Percentiles rank a stretch among this genome's conserved stretches.
These are phyloP conservation scores for Solanum pimpinellifolium DNA, from an alignment of 257 asterid species.

Conservation along the genomic window DNA sequence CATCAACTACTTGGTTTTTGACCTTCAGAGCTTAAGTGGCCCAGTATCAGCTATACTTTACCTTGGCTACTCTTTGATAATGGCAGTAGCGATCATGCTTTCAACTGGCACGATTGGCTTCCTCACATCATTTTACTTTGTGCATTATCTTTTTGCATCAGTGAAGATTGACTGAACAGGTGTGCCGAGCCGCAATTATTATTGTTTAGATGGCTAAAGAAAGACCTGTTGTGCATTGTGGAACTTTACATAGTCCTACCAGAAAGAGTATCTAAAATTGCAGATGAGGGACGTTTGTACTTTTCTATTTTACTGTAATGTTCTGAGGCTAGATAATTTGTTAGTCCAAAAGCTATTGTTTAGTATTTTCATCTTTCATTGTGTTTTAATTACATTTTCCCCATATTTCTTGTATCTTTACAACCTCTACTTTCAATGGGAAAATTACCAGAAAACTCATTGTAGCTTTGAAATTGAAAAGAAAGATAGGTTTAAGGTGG, in stretches of 20 bases:
- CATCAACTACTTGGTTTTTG: conserved; percentile 70
- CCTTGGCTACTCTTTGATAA: conserved; percentile 68
- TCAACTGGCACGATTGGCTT: conserved; percentile 80
- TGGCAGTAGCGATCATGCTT: conserved; percentile 72
- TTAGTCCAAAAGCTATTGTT: conserved; percentile 19
- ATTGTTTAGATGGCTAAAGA: not conserved
- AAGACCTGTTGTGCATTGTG: conserved; percentile 4
- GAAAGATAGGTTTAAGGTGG: not conserved
- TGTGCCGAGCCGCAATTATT: not conserved
- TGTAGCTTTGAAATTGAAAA: not conserved
- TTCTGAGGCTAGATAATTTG: conserved; percentile 16
- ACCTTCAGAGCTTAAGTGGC: conserved; percentile 79
- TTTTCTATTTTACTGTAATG: not conserved
- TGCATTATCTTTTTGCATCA: conserved; percentile 77
- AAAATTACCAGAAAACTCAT: not conserved
- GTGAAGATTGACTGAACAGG: conserved; percentile 67
- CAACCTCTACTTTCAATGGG: not conserved
- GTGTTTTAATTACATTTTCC: not conserved
- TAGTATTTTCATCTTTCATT: conserved; percentile 12
- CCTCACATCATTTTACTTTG: conserved; percentile 72
- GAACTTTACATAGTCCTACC: not conserved
- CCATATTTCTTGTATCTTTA: not conserved
- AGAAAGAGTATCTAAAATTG: conserved; percentile 8
- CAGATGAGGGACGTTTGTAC: not conserved
- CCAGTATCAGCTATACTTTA: conserved; percentile 67